phyloP scores from a whole-genome alignment of 169 alveolate genomes.

The Eimeria praecox region DNA sequence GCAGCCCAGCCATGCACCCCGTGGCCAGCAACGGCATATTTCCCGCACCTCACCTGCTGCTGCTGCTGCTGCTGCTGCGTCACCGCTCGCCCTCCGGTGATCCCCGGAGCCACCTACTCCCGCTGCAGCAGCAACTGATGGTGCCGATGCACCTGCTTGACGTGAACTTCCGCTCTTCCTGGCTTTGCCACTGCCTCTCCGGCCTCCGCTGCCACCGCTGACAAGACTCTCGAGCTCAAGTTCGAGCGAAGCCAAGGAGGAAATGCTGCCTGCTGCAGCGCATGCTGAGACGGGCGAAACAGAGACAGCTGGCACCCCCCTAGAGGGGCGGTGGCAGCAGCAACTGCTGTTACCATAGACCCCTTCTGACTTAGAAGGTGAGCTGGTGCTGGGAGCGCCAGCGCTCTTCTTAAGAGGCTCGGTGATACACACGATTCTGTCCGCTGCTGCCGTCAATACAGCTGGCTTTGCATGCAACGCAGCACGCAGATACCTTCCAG shows the following conservation, averaged over 20 bases:
- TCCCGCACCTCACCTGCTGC: conserved; percentile 67
- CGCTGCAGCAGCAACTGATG: conserved; percentile 27
- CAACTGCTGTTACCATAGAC: not conserved
- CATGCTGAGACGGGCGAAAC: conserved; percentile 14
- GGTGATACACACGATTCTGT: conserved; percentile 19
- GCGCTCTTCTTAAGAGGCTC: conserved; percentile 42
- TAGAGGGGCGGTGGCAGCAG: not conserved
- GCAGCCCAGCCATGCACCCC: conserved; percentile 52
- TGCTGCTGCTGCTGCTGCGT: conserved; percentile 57
- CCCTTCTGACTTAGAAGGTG: not conserved
- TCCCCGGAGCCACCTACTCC: conserved; percentile 51
- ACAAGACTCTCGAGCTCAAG: conserved; percentile 60
- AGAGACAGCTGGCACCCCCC: conserved; percentile 1
- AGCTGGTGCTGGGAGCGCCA: not conserved
- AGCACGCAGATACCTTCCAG: conserved; percentile 15
- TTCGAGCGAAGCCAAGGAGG: conserved; percentile 53
- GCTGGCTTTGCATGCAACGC: conserved; percentile 51
- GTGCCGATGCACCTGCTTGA: conserved; percentile 29
- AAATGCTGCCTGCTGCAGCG: conserved; percentile 59
- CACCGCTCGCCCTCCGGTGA: conserved; percentile 45
- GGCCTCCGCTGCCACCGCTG: conserved; percentile 73
- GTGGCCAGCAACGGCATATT: conserved; percentile 26
- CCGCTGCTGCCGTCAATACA: conserved; percentile 47
- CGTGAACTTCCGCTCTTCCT: conserved; percentile 51
- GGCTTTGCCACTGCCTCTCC: conserved; percentile 62